Percentiles rank a stretch among this genome's conserved stretches.
Conservation (phyloP, 768 basidiomycete species). For the Podaxis pistillaris region DNA sequence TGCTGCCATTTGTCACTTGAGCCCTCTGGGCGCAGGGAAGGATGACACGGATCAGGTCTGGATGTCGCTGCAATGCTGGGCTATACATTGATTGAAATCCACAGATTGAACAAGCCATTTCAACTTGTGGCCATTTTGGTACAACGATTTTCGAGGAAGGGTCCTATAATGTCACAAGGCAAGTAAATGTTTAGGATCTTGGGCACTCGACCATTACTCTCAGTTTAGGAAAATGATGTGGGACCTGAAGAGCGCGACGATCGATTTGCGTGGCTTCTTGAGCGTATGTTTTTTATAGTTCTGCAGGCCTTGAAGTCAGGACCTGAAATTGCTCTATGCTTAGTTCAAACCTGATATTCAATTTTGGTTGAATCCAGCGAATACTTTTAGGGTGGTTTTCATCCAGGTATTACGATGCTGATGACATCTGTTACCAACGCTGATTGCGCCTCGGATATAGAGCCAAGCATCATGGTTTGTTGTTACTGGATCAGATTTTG, state of each 20-base stretch:
- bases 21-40: slow-evolving; percentile 33
- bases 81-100: neutral
- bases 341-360: slow-evolving; percentile 55
- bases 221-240: slow-evolving; percentile 50
- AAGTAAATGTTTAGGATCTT: neutral
- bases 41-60: slow-evolving; percentile 41
- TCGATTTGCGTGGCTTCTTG: slow-evolving; percentile 43
- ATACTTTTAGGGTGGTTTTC: slow-evolving; percentile 59
- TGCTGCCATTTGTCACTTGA: slow-evolving; percentile 16
- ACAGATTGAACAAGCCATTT: slow-evolving; percentile 48
- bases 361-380: slow-evolving; percentile 53
- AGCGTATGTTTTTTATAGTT: slow-evolving; percentile 30
- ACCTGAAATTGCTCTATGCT: neutral
- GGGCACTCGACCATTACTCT: neutral
- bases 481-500: slow-evolving; percentile 54
- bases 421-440: neutral
- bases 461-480: slow-evolving; percentile 67
- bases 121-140: slow-evolving; percentile 46
- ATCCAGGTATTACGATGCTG: slow-evolving; percentile 40
- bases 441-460: slow-evolving; percentile 24
- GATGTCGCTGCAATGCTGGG: neutral
- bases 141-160: slow-evolving; percentile 43
- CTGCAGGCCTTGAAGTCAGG: neutral
- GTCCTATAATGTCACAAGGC: slow-evolving; percentile 53
- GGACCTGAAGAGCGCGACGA: slow-evolving; percentile 41